Percentiles rank a stretch among this genome's conserved stretches.
phyloP scores from a whole-genome alignment of 148 eudicot species.

The Fagopyrum tataricum region DNA sequence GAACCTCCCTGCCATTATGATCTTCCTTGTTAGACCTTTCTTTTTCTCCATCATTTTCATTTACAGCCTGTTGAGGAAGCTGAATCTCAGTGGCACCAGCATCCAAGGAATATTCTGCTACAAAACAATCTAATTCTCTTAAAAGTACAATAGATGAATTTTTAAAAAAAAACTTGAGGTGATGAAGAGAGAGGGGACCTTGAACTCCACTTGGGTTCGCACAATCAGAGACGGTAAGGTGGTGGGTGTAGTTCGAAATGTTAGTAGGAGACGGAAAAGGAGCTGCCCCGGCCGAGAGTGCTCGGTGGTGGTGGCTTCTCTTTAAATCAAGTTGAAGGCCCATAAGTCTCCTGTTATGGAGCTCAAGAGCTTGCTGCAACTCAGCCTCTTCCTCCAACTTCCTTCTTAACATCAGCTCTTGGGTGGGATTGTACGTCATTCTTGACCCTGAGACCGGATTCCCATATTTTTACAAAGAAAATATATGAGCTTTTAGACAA shows the following conservation, averaged over 20 bases:
- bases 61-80: conserved; percentile 11
- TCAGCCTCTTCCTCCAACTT: conserved; percentile 81
- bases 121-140: too few species aligned
- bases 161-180: too few species aligned
- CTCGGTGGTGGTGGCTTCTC: conserved; percentile 50
- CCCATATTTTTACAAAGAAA: too few species aligned
- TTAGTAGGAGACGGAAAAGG: conserved; percentile 34
- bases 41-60: not conserved
- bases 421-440: conserved; percentile 43
- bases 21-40: conserved; percentile 2
- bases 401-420: conserved; percentile 64
- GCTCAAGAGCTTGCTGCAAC: conserved; percentile 68
- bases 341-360: conserved; percentile 61
- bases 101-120: conserved; percentile 38
- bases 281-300: conserved; percentile 40
- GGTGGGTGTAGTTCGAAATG: not conserved
- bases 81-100: conserved; percentile 28
- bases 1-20: conserved; percentile 38
- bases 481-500: too few species aligned
- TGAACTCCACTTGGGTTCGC: conserved; percentile 16
- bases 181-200: conserved; percentile 36
- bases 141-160: too few species aligned
- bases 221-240: not conserved
- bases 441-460: conserved; percentile 57
- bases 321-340: conserved; percentile 67